Evolutionary conservation across 345 rosid genomes (phyloP), one percentile per base, ranked within the genome.

Genomic region (Lumnitzera racemosa): DNA sequence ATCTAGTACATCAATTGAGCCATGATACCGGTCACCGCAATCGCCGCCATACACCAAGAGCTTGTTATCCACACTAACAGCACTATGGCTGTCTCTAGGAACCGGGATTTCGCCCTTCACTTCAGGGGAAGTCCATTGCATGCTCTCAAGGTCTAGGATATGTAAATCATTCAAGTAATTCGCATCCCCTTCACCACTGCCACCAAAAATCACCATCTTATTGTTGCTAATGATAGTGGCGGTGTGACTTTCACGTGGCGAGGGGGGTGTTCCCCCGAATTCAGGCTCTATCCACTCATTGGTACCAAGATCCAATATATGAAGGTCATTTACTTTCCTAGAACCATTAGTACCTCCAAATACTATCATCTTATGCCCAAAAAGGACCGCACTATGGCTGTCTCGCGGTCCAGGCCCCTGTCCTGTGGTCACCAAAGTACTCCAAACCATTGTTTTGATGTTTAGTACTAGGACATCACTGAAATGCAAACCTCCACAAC

Each of bases 111-210:
- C 78, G n/a, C 90, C 90, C 61, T 72, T 76, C 36, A 65, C 75
- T 43, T 61, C 76, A 3, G 84, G 88, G 24, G 85, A 80, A 41
- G 63, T 76, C 95, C 95, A 87, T 49, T 54, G 67, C 95, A 87
- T 84, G 10, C 74, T 69, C 63, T 72, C 74, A 31, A 87, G 83
- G 64, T 84, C 83, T 65, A 87, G 64, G 71, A 84, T 61, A 52
- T 82, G 83, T 74, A 84, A 66, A 73, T 87, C 95, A 54, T 80
- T 87, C 69, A 87, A 70, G 73, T 84, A 87, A 68, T 84, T 84
- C n/a, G 78, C 86, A 61, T 79, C 83, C 2, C 95, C 88, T 74
- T 87, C 88, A 47, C 95, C 95, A 27, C 90, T 87, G 4, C 95
- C 95, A 46, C 95, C 95, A 31, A 87, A 87, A 27, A 87, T 59